Base-by-base conservation (phyloP, 2,329 filamentous ascomycete species). In the Plectosphaerella cucumerina region DNA sequence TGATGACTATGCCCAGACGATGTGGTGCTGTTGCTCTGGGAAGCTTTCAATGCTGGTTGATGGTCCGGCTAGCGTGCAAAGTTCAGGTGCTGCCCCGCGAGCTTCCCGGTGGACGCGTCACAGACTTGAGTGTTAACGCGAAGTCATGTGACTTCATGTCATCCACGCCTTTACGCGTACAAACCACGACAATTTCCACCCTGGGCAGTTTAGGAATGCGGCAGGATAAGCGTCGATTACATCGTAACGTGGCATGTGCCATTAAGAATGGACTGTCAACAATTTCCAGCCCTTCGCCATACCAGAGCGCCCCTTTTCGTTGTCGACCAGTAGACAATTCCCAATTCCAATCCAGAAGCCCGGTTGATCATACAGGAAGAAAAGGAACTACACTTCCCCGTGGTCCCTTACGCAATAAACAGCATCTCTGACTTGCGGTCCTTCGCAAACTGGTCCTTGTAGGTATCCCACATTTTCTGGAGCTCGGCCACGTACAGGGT, bases 401-500 rank as follows among this genome's bases (percentile, higher is more conserved):
- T 26, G 17, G 18, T 1, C 14, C 17, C 44, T 57, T 48, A 87
- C 60, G 81, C 78, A 34, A 88, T 68, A 61, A 91, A 84, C 63
- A 85, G 75, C 68, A 91, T 63, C 64, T 92, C 88, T 50, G 78
- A 80, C 52, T 72, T 76, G 37, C 87, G 72, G 22, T 82, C 72
- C 44, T 71, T 72, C 1, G 86, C 81, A 71, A 91, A 93, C 20
- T 81, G 79, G 58, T 90, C 87, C 72, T 91, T 92, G 76, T 89
- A 90, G 34, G 81, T 75, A 48, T 90, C 80, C 86, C 88, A 94
- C 18, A 93, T 71, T 54, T 82, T 78, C 70, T 83, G 70, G 53
- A 94, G 66, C 71, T 93, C 93, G 23, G 78, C 72, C 1, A 94
- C 80, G 68, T 99, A 99, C 58, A 84, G 71, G 20, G 75, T 76